Evolutionary conservation across 257 asterid species (phyloP), one percentile per base, ranked within the genome.

Genomic region (Euphrasia confusa): DNA sequence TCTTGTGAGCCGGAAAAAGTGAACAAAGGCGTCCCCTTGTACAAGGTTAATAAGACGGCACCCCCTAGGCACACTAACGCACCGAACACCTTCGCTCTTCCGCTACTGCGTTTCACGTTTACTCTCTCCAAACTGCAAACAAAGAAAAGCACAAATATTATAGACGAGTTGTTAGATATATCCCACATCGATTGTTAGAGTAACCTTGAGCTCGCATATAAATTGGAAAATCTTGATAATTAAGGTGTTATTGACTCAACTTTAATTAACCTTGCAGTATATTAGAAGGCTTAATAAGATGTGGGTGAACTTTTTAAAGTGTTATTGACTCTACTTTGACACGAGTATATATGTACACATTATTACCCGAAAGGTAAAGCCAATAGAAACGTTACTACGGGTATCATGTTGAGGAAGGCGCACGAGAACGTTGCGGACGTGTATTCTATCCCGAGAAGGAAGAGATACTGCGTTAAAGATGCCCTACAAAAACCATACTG

Each of bases 361-460:
- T 78, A 3, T 17, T 40, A 85, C 96, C 89, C 74, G 48, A 85
- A 83, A 10, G 87, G 96, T 69, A 83, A 71, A 33, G 96, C 89
- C 84, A 83, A 68, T 17, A 88, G 37, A 55, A 88, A 88, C 26
- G 96, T 88, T 53, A 80, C 5, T 5, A 83, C 83, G 0, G 96
- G 96, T 27, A 83, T 89, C 77, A 85, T 65, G 79, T 88, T 88
- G 72, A 81, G 76, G 76, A 85, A 88, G 56, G 94, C 94, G 52
- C 96, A 85, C 0, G 96, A 63, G 73, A 85, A 85, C 30, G 91
- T 81, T 30, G 96, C 94, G 9, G 96, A 88, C 0, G 96, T 88
- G 52, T 85, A 73, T 64, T 85, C 77, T 63, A 85, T 60, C 1
- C 95, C 96, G 3, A 85, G 71, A 63, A 88, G 91, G 87, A 88